Base-by-base conservation (phyloP, 2,329 filamentous ascomycete genomes). In the Cercospora brassicicola region DNA sequence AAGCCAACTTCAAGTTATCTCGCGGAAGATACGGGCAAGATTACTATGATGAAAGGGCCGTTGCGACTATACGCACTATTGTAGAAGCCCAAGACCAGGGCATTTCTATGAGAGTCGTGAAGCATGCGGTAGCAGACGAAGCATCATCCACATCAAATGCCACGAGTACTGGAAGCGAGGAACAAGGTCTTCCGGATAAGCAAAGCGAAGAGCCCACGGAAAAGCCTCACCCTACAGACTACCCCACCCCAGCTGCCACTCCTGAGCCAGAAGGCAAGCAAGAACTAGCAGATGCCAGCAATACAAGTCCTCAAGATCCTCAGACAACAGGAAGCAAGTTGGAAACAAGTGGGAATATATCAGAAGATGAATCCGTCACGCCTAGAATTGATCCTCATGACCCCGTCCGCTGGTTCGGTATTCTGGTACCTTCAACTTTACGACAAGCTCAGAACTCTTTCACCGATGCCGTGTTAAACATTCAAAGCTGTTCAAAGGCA, bases 1-100 rank as follows among this genome's bases (percentile, higher is more conserved):
- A 91, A 66, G 91, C 91, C 69, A 93, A 93, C 80, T 93, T 92
- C 79, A 82, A 86, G 30, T 87, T 75, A 82, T 86, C 69, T 23
- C 68, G 71, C 11, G 86, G 89, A 69, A 83, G 87, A 51, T 93
- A 90, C 76, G 91, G 90, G 2, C 85, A 83, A 70, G 89, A 92
- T 73, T 86, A 87, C 75, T 94, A 91, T 76, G 90, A 94, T 78
- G 86, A 88, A 71, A 85, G 91, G 57, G 69, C 73, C n/a, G 62
- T 60, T 5, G 67, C 63, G 3, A 67, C 57, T 4, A 51, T 56
- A 11, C 68, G 63, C n/a, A 31, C 68, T 11, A 23, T 42, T 13
- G n/a, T 71, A 13, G 11, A 39, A 9, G 39, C 68, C 9, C 13
- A 60, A n/a, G 51, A 55, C 8, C 28, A 70, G 8, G 33, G 61